Percentiles rank a stretch among this genome's conserved stretches.
Conservation (phyloP, 1,284 basidiomycete species). For the Cystobasidium sp. region DNA sequence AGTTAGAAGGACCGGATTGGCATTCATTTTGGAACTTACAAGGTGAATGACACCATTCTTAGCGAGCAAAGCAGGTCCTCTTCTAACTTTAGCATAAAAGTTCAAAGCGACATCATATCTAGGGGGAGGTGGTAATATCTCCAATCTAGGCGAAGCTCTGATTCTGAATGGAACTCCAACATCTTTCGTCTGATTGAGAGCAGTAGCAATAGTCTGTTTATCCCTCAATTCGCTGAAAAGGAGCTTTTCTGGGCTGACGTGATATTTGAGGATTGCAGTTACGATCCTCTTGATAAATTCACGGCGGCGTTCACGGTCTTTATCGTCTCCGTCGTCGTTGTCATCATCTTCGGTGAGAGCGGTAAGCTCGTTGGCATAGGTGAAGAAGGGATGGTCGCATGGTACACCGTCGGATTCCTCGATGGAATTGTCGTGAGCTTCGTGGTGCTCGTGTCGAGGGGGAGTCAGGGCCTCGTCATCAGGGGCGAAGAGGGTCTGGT, state of each 20-base stretch:
- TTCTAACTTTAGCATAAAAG: conserved; percentile 36
- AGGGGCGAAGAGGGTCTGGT: conserved; percentile 52
- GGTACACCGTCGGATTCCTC: conserved; percentile 9
- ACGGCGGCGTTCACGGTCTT: conserved; percentile 37
- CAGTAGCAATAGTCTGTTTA: conserved; percentile 47
- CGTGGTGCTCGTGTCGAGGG: conserved; percentile 42
- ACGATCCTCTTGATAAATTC: conserved; percentile 47
- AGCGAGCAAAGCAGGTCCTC: conserved; percentile 50
- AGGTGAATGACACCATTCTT: conserved; percentile 52
- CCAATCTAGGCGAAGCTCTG: conserved; percentile 44
- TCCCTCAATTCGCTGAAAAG: conserved; percentile 42
- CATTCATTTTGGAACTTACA: not conserved
- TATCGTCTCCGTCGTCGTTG: conserved; percentile 46
- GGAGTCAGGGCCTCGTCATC: conserved; percentile 52
- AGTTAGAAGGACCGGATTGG: not conserved
- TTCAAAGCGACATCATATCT: conserved; percentile 38
- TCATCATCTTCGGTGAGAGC: conserved; percentile 7
- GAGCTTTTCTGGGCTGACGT: conserved; percentile 34
- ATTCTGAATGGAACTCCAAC: conserved; percentile 43
- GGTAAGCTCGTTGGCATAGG: conserved; percentile 6
- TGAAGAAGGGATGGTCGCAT: conserved; percentile 32
- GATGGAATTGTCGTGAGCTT: not conserved
- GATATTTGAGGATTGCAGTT: conserved; percentile 43
- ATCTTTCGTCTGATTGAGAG: conserved; percentile 41
- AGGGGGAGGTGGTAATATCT: conserved; percentile 45